phyloP scores from a whole-genome alignment of 345 rosid species.

The Trapa incisa region DNA sequence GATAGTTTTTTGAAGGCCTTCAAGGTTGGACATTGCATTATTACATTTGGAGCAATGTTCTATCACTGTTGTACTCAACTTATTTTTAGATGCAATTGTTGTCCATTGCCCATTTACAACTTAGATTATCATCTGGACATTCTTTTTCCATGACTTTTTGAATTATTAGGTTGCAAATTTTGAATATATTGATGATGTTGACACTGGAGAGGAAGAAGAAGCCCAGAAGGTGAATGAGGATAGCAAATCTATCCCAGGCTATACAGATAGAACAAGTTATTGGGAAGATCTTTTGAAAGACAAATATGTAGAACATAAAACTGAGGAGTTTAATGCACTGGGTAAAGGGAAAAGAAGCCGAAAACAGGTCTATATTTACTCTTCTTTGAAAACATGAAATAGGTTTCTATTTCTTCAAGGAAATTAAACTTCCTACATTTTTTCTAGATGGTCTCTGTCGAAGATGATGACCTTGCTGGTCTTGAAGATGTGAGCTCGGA shows the following conservation, averaged over 20 bases:
- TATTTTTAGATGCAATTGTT: not conserved
- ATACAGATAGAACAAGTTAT: conserved; percentile 57
- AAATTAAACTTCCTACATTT: conserved; percentile 9
- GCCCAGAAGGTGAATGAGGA: conserved; percentile 51
- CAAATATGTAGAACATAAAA: conserved; percentile 65
- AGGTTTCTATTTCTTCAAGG: not conserved
- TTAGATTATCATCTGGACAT: no score
- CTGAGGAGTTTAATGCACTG: conserved; percentile 70
- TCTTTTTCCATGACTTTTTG: not conserved
- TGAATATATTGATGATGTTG: conserved; percentile 78
- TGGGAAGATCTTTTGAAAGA: conserved; percentile 95
- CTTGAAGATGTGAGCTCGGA: conserved; percentile 95
- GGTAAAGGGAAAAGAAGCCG: conserved; percentile 97
- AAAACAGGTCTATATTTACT: conserved; percentile 52
- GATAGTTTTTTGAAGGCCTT: conserved; percentile 95
- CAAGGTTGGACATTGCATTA: conserved; percentile 39
- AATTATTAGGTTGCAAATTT: conserved; percentile 80
- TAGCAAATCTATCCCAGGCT: conserved; percentile 33
- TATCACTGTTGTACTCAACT: not conserved
- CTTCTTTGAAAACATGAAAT: not conserved
- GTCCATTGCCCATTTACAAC: not conserved
- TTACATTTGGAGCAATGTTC: not conserved
- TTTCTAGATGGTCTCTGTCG: conserved; percentile 84
- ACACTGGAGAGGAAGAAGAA: conserved; percentile 54
- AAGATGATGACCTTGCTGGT: conserved; percentile 99